Conservation (phyloP, 2,329 filamentous ascomycete genomes). For the Aspergillus japonicus region DNA sequence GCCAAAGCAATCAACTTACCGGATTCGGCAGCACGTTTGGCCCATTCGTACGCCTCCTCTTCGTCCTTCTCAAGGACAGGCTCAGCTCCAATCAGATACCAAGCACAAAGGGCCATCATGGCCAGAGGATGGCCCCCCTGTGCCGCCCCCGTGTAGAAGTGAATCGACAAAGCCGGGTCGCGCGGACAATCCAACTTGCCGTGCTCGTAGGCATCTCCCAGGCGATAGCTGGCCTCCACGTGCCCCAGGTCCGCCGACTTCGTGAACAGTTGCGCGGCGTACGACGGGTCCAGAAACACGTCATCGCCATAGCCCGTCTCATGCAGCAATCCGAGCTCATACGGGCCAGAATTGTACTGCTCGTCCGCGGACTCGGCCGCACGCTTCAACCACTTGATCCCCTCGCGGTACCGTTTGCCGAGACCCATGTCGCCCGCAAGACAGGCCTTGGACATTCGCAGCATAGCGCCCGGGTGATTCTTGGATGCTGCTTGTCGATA, state of each 20-base stretch:
- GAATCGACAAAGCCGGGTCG: conserved; percentile 89
- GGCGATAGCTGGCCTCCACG: conserved; percentile 76
- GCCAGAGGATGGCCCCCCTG: conserved; percentile 78
- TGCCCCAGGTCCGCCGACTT: conserved; percentile 91
- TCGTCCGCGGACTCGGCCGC: conserved; percentile 83
- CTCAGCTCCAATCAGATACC: conserved; percentile 95
- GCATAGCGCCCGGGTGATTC: conserved; percentile 92
- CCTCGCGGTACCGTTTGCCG: conserved; percentile 81
- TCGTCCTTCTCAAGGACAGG: conserved; percentile 93
- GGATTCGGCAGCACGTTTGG: conserved; percentile 76
- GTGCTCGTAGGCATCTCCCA: conserved; percentile 97
- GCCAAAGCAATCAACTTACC: conserved; percentile 57
- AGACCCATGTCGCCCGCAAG: conserved; percentile 83
- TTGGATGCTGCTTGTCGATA: conserved; percentile 88
- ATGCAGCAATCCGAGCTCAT: conserved; percentile 83
- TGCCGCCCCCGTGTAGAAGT: conserved; percentile 94
- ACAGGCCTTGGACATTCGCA: conserved; percentile 86
- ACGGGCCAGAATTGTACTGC: conserved; percentile 91
- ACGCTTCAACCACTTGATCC: conserved; percentile 93
- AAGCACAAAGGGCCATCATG: conserved; percentile 98
- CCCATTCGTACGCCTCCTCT: conserved; percentile 95
- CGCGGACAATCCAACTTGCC: conserved; percentile 82
- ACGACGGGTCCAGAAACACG: conserved; percentile 84
- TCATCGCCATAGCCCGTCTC: conserved; percentile 93
- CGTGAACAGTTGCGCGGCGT: conserved; percentile 91